These are phyloP conservation scores for Orbilia brochopaga DNA, from an alignment of 2,329 filamentous ascomycete species.

Conservation along the genomic window DNA sequence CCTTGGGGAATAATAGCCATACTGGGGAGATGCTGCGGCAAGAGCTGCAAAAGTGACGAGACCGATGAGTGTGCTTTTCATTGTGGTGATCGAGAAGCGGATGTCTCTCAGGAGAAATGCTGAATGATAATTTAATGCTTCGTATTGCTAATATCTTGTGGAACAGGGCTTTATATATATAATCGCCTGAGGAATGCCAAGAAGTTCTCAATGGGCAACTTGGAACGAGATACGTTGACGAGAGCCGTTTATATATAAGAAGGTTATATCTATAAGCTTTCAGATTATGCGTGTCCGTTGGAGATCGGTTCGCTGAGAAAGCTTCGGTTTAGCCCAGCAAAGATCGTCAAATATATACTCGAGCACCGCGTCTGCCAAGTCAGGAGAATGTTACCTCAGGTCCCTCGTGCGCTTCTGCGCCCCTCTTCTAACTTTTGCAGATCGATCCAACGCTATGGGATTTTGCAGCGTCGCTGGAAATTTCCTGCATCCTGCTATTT, in stretches of 20 bases:
- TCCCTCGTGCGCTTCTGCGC: conserved; percentile 6
- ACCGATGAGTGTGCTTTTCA: conserved; percentile 27
- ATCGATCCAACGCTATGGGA: conserved; percentile 16
- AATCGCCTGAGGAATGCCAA: conserved; percentile 5
- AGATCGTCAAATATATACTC: conserved; percentile 45
- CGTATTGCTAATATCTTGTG: neutral
- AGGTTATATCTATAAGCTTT: conserved; percentile 2
- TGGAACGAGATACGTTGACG: neutral
- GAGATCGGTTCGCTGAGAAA: conserved; percentile 22
- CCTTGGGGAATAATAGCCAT: conserved; percentile 10
- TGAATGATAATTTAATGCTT: conserved; percentile 1
- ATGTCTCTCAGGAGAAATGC: neutral
- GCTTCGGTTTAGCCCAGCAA: conserved; percentile 20
- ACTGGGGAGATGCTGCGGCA: conserved; percentile 28
- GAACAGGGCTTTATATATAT: neutral
- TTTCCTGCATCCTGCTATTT: conserved; percentile 47
- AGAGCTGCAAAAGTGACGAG: conserved; percentile 28
- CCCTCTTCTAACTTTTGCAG: conserved; percentile 20
- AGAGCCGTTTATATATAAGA: conserved; percentile 27
- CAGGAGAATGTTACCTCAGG: conserved; percentile 39
- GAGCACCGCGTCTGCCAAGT: conserved; percentile 32
- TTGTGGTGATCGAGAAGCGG: conserved; percentile 1
- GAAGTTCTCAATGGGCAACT: conserved; percentile 8
- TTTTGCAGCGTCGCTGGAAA: conserved; percentile 14
- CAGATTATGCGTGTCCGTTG: conserved; percentile 20